Percentiles rank a stretch among this genome's conserved stretches.
Evolutionary conservation across 2,329 filamentous ascomycete species (phyloP).

Genomic region (Emergomyces pasteurianus): DNA sequence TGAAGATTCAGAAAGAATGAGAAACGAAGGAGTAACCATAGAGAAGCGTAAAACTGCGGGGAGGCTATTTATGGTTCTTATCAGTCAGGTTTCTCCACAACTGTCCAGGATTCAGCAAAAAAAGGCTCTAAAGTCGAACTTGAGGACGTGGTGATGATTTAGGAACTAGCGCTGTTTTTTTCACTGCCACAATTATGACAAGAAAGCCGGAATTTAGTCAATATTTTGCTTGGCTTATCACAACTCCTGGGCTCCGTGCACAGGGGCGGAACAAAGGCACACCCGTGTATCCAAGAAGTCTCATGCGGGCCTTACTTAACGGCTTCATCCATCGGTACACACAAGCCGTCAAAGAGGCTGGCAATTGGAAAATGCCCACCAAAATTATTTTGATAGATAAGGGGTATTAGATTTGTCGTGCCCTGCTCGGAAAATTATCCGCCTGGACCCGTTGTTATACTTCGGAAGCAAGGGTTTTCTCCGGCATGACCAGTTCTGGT

Average conservation of each 20-base stretch:
- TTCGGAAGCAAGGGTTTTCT: not conserved
- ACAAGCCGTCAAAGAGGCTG: not conserved
- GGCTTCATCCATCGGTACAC: not conserved
- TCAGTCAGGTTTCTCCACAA: not conserved
- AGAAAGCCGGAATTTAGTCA: not conserved
- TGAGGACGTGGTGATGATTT: not conserved
- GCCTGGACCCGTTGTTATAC: not conserved
- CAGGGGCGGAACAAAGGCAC: not conserved
- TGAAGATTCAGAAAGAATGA: not conserved
- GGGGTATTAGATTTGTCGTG: too few species aligned
- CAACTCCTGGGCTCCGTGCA: not conserved
- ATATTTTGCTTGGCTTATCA: not conserved
- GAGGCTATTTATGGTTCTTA: not conserved
- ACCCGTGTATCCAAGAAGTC: not conserved
- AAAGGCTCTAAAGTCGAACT: not conserved
- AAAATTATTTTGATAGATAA: not conserved
- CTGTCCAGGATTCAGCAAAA: not conserved
- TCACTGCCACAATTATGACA: slow-evolving; percentile 1
- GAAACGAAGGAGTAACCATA: not conserved
- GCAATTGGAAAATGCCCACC: not conserved
- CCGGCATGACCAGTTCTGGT: not conserved
- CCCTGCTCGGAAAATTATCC: not conserved
- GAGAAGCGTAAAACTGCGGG: not conserved
- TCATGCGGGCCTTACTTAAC: not conserved
- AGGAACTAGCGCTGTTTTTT: not conserved